These are phyloP conservation scores for Obelidium mucronatum DNA, from an alignment of 192 early-diverging fungal genomes.

Conservation along the genomic window DNA sequence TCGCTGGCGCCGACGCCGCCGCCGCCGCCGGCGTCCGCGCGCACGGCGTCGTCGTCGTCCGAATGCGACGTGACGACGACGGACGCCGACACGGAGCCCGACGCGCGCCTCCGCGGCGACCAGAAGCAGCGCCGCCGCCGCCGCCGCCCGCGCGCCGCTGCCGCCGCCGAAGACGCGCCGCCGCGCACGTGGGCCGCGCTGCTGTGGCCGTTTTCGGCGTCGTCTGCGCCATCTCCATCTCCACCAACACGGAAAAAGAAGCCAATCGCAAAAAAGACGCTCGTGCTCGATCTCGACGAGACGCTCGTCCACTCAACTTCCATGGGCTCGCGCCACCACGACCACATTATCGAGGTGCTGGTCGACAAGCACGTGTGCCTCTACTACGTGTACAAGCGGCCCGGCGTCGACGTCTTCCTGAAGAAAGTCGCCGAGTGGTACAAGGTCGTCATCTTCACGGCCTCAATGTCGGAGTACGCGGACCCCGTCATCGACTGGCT, in stretches of 20 bases:
- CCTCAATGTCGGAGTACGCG: conserved; percentile 92
- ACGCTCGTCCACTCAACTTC: conserved; percentile 85
- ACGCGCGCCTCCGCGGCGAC: not conserved
- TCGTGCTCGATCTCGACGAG: conserved; percentile 68
- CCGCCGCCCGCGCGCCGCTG: too few species aligned
- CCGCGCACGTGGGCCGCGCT: too few species aligned
- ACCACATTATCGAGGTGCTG: conserved; percentile 85
- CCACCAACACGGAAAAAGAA: too few species aligned
- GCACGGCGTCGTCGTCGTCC: too few species aligned
- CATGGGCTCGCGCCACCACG: conserved; percentile 62
- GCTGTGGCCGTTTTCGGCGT: too few species aligned
- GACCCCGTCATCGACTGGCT: conserved; percentile 93
- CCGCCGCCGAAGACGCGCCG: too few species aligned
- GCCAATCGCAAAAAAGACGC: conserved; percentile 46
- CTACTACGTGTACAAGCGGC: conserved; percentile 92
- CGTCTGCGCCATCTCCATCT: too few species aligned
- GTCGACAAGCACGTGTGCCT: conserved; percentile 81
- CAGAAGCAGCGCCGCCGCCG: too few species aligned
- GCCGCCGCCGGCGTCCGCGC: too few species aligned
- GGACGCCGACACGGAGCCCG: not conserved
- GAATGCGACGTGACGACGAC: too few species aligned
- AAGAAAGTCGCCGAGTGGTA: conserved; percentile 89
- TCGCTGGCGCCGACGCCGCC: not conserved
- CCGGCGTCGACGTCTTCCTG: conserved; percentile 85
- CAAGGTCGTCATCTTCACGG: conserved; percentile 90